Conservation (phyloP, 108 stramenopile species). For the Cyclotella baltica region DNA sequence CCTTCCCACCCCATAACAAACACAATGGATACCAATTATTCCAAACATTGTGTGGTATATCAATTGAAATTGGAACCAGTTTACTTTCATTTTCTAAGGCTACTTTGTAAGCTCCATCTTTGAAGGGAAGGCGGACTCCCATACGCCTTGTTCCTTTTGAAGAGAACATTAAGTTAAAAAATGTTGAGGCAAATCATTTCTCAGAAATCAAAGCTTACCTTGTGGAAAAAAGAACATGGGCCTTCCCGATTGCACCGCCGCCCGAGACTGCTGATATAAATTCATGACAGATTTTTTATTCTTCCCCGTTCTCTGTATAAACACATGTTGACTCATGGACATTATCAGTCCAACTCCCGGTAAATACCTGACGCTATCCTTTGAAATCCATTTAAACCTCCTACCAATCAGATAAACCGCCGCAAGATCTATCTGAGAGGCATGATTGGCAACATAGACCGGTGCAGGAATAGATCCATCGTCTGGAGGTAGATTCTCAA, state of each 20-base stretch:
- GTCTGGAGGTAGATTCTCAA: slow-evolving; percentile 64
- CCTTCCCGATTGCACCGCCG: slow-evolving; percentile 69
- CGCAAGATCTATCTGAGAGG: slow-evolving; percentile 79
- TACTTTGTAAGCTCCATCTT: slow-evolving; percentile 84
- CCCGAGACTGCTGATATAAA: slow-evolving; percentile 73
- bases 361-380: slow-evolving; percentile 66
- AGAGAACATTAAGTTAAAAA: not conserved
- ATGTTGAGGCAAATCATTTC: not conserved
- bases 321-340: slow-evolving; percentile 70
- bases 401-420: slow-evolving; percentile 58
- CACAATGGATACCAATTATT: slow-evolving; percentile 78
- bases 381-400: slow-evolving; percentile 83
- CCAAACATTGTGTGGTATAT: slow-evolving; percentile 78
- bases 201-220: not conserved
- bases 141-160: slow-evolving; percentile 74
- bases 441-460: slow-evolving; percentile 83
- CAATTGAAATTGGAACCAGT: slow-evolving; percentile 76
- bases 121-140: slow-evolving; percentile 78
- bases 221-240: slow-evolving; percentile 91
- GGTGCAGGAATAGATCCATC: slow-evolving; percentile 62
- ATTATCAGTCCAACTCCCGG: slow-evolving; percentile 85
- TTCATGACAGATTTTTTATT: slow-evolving; percentile 61
- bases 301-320: slow-evolving; percentile 72
- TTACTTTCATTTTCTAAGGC: slow-evolving; percentile 64
- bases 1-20: slow-evolving; percentile 50